Evolutionary conservation across 108 stramenopile species (phyloP).

Genomic region (Asterionellopsis glacialis): DNA sequence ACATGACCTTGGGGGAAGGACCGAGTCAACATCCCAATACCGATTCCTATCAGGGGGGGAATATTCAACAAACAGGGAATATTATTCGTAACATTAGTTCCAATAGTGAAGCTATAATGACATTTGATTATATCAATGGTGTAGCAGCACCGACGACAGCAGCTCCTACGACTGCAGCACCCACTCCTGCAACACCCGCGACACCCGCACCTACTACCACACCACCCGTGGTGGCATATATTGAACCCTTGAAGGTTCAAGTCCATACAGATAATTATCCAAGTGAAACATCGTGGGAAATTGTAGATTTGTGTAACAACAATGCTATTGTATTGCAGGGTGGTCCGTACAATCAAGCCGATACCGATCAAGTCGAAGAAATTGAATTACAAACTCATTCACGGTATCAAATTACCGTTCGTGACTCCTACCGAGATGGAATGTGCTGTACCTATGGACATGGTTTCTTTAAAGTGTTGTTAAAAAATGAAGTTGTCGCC

Average conservation of each 20-base stretch:
- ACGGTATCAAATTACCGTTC: too few relatives aligned
- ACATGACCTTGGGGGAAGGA: background rate
- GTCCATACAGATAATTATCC: conserved; percentile 3
- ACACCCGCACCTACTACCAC: background rate
- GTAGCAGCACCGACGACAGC: background rate
- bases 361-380: too few relatives aligned
- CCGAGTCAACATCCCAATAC: conserved; percentile 33
- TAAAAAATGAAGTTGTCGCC: too few relatives aligned
- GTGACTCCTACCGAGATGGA: too few relatives aligned
- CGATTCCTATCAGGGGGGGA: conserved; percentile 38
- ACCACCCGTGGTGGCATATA: background rate
- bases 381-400: too few relatives aligned
- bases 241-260: background rate
- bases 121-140: conserved; percentile 17
- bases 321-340: too few relatives aligned
- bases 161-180: background rate
- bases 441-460: too few relatives aligned
- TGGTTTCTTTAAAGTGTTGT: too few relatives aligned
- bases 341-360: too few relatives aligned
- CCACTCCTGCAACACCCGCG: background rate
- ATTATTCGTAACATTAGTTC: conserved; percentile 26
- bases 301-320: background rate
- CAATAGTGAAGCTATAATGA: conserved; percentile 23
- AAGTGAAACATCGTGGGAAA: background rate
- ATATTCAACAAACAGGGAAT: conserved; percentile 23